Evolutionary conservation across 139 green algal genomes (phyloP).

Genomic region (Chlorella sp.): DNA sequence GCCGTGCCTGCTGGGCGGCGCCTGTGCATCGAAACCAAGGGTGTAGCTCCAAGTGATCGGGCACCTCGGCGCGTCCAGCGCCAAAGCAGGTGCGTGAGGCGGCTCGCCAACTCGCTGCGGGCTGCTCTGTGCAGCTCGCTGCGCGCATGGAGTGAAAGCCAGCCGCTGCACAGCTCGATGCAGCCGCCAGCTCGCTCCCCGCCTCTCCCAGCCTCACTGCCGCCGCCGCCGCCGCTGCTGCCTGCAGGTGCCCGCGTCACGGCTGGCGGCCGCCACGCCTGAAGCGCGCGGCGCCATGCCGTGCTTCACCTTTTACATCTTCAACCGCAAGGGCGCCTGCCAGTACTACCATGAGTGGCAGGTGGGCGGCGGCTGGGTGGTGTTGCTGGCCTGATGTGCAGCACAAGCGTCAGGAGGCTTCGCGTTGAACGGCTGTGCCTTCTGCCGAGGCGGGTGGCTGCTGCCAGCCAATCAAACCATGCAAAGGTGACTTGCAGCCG

Average conservation of each 20-base stretch:
- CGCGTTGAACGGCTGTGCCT: too few species aligned
- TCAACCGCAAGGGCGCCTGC: conserved; percentile 84
- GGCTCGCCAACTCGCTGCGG: too few species aligned
- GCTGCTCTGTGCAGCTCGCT: too few species aligned
- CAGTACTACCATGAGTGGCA: conserved; percentile 93
- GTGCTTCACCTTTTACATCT: conserved; percentile 87
- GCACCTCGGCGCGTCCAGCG: background rate
- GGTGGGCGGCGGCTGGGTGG: too few species aligned
- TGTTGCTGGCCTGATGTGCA: too few species aligned
- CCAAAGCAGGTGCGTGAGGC: too few species aligned
- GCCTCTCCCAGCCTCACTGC: background rate
- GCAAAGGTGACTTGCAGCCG: too few species aligned
- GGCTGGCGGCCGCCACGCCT: background rate
- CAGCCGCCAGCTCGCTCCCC: background rate
- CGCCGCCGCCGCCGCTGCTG: background rate
- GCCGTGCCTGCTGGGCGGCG: too few species aligned
- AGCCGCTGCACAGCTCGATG: background rate
- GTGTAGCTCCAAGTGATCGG: background rate
- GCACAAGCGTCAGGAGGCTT: too few species aligned
- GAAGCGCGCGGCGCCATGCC: conserved; percentile 50
- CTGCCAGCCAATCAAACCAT: too few species aligned
- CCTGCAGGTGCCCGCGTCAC: background rate
- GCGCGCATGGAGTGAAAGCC: background rate
- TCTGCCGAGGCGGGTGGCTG: too few species aligned
- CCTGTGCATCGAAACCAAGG: too few species aligned